A percentile compares a stretch with the other conserved stretches of the same genome.
These are phyloP conservation scores for Gilbertella persicaria DNA, from an alignment of 371 early-diverging fungal genomes.

Conservation along the genomic window DNA sequence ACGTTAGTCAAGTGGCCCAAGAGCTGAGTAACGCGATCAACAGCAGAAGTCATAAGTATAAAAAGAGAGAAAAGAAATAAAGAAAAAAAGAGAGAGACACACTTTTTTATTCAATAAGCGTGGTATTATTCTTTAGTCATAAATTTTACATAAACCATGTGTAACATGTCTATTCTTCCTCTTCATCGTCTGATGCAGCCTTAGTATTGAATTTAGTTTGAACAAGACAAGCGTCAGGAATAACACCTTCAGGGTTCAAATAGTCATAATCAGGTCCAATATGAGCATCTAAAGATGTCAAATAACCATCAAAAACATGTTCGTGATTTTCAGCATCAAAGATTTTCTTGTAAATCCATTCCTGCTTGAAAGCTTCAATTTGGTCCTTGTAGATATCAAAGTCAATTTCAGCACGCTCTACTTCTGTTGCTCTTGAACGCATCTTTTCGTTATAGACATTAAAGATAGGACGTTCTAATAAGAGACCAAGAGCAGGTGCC, in stretches of 20 bases:
- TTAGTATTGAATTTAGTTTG: constrained; percentile 21
- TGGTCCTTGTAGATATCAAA: constrained; percentile 29
- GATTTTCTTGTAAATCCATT: constrained; percentile 82
- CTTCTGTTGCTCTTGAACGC: constrained; percentile 50
- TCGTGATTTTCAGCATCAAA: constrained; percentile 71
- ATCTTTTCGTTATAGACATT: constrained; percentile 62
- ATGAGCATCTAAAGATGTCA: constrained; percentile 59
- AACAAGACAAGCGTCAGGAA: constrained; percentile 30
- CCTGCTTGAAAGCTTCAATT: constrained; percentile 81
- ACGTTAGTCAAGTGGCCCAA: constrained; percentile 38
- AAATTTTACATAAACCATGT: background rate
- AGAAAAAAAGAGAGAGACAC: background rate
- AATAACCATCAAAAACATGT: constrained; percentile 67
- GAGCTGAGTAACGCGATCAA: constrained; percentile 43
- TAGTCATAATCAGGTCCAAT: constrained; percentile 37
- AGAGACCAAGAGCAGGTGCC: constrained; percentile 94
- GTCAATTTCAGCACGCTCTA: background rate
- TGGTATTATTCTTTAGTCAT: constrained; percentile 22
- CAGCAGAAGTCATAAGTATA: constrained; percentile 17
- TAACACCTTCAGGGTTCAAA: constrained; percentile 41
- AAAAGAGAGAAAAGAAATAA: constrained; percentile 6
- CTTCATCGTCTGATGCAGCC: background rate
- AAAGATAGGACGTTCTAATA: constrained; percentile 83
- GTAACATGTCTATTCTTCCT: constrained; percentile 4
- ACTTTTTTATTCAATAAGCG: constrained; percentile 4